A percentile compares a stretch with the other conserved stretches of the same genome.
Conservation (phyloP, 805 yeast species). For the Pichia paraexigua region DNA sequence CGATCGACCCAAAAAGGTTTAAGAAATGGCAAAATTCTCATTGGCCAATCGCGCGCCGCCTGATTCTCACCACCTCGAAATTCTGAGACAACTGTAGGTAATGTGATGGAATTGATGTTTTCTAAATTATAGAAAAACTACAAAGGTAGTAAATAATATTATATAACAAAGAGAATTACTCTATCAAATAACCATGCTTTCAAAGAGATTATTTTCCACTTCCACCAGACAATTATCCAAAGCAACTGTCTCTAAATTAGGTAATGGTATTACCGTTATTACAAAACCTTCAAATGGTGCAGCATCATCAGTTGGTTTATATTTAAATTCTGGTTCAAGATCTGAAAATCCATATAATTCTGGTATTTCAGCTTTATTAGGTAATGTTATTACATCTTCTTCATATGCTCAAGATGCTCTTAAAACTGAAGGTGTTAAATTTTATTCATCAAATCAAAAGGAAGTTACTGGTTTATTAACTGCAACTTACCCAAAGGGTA, state of each 20-base stretch:
- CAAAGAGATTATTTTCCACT: conserved; percentile 55
- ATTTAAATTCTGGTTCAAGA: conserved; percentile 70
- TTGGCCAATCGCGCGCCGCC: background rate
- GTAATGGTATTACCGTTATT: conserved; percentile 70
- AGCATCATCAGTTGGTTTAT: conserved; percentile 56
- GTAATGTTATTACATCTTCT: conserved; percentile 38
- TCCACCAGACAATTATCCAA: conserved; percentile 35
- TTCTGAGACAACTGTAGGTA: background rate
- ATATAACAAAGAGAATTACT: background rate
- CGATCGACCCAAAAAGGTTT: background rate
- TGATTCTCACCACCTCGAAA: background rate
- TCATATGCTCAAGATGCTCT: conserved; percentile 27
- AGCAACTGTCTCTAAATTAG: conserved; percentile 62
- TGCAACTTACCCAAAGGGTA: conserved; percentile 55
- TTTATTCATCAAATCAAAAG: conserved; percentile 47
- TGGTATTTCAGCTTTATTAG: conserved; percentile 65
- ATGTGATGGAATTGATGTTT: background rate
- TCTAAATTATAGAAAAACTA: no score
- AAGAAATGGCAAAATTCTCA: background rate
- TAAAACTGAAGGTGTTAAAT: conserved; percentile 45
- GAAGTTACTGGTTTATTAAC: conserved; percentile 57
- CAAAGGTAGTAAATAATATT: no score
- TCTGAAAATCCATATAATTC: conserved; percentile 74
- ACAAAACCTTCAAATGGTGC: conserved; percentile 47
- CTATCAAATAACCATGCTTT: conserved; percentile 21